Percentiles rank a stretch among this genome's conserved stretches.
These are phyloP conservation scores for Byssothecium circinans DNA, from an alignment of 2,329 filamentous ascomycete species.

Conservation along the genomic window DNA sequence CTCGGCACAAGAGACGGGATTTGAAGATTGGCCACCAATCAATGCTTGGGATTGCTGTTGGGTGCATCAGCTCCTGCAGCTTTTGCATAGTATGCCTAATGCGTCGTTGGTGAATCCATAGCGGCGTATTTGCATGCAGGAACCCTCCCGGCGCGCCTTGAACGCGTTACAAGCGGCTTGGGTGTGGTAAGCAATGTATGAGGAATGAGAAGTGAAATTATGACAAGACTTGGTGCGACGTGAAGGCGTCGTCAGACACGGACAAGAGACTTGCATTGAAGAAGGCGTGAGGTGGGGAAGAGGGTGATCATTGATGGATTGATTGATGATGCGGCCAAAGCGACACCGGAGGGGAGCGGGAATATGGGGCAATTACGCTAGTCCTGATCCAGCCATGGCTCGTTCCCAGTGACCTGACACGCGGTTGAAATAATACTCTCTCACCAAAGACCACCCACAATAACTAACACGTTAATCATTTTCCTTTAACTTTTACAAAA, in stretches of 20 bases:
- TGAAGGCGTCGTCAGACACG: not conserved
- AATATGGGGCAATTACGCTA: not conserved
- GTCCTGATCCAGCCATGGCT: not conserved
- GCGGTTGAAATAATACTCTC: too few species aligned
- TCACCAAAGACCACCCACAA: too few species aligned
- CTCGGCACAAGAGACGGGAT: not conserved
- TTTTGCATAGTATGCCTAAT: not conserved
- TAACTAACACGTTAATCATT: too few species aligned
- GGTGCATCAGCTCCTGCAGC: slow-evolving; percentile 7
- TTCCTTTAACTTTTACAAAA: too few species aligned
- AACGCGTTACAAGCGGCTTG: not conserved
- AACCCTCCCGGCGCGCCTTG: not conserved
- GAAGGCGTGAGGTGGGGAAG: not conserved
- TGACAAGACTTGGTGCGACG: not conserved
- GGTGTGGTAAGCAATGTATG: not conserved
- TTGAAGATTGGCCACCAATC: slow-evolving; percentile 3
- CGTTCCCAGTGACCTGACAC: not conserved
- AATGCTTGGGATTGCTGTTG: not conserved
- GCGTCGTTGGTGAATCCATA: not conserved
- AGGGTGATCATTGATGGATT: not conserved
- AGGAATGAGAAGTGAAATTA: not conserved
- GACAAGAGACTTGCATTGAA: not conserved
- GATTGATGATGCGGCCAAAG: too few species aligned
- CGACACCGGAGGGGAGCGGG: too few species aligned
- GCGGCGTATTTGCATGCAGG: slow-evolving; percentile 6